Conservation (phyloP, 2,329 filamentous ascomycete genomes). For the Teratosphaeria destructans region DNA sequence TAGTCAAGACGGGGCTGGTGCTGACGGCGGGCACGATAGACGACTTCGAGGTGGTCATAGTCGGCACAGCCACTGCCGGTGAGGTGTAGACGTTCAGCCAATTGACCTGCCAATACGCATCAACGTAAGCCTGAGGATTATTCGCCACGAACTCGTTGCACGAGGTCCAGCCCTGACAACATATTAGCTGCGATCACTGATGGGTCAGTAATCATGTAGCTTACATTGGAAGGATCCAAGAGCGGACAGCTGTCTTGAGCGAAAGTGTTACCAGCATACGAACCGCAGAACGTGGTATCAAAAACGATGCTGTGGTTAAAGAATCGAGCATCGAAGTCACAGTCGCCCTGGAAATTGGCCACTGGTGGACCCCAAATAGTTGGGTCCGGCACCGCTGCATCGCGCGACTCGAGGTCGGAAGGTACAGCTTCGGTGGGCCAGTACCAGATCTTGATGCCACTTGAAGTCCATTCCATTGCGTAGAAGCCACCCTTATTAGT, state of each 20-base stretch:
- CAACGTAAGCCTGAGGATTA: slow-evolving; percentile 23
- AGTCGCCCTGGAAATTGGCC: slow-evolving; percentile 40
- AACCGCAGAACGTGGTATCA: slow-evolving; percentile 30
- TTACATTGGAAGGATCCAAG: slow-evolving; percentile 15
- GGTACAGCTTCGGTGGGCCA: slow-evolving; percentile 60
- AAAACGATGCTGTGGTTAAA: slow-evolving; percentile 27
- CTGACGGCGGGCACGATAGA: slow-evolving; percentile 9
- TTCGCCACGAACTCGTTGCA: slow-evolving; percentile 22
- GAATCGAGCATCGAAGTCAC: slow-evolving; percentile 26
- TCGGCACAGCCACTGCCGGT: slow-evolving; percentile 5
- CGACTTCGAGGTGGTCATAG: slow-evolving; percentile 6
- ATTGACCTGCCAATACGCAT: slow-evolving; percentile 32
- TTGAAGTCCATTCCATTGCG: slow-evolving; percentile 54
- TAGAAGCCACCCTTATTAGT: slow-evolving; percentile 33
- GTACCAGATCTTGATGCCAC: slow-evolving; percentile 68
- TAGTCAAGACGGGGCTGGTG: slow-evolving; percentile 9
- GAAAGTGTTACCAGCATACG: slow-evolving; percentile 22
- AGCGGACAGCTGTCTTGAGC: slow-evolving; percentile 15
- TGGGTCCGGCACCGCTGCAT: slow-evolving; percentile 46
- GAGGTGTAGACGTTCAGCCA: slow-evolving; percentile 28
- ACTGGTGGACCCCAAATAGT: slow-evolving; percentile 49
- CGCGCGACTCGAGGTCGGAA: slow-evolving; percentile 41
- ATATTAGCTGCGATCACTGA: background rate
- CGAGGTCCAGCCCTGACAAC: slow-evolving; percentile 13
- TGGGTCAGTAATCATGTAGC: background rate